Conservation (phyloP, 305 asterid species). For the Fraxinus greggii region DNA sequence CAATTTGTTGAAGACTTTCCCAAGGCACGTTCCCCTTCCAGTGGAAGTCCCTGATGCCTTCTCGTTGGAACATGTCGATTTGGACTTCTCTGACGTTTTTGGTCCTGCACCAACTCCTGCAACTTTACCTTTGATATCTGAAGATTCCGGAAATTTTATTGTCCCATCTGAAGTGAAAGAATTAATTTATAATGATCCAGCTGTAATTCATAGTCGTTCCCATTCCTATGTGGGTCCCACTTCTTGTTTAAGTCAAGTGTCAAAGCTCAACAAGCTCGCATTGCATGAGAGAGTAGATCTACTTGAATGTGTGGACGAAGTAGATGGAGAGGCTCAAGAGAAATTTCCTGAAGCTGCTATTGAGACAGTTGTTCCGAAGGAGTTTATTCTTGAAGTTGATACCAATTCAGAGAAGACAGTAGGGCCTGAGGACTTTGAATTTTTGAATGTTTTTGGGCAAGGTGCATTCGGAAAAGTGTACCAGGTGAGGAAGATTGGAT, state of each 20-base stretch:
- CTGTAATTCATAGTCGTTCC: conserved; percentile 57
- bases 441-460: conserved; percentile 80
- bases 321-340: conserved; percentile 32
- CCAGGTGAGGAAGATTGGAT: conserved; percentile 71
- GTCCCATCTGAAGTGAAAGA: conserved; percentile 37
- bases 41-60: conserved; percentile 40
- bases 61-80: conserved; percentile 46
- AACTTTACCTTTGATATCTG: conserved; percentile 33
- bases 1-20: conserved; percentile 40
- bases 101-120: conserved; percentile 55
- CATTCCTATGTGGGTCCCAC: conserved; percentile 81
- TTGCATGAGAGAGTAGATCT: conserved; percentile 47
- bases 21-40: conserved; percentile 37
- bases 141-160: conserved; percentile 29
- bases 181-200: conserved; percentile 53
- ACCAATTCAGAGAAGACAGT: conserved; percentile 36
- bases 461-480: conserved; percentile 93
- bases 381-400: conserved; percentile 24
- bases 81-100: conserved; percentile 78
- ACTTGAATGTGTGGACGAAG: conserved; percentile 37
- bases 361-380: conserved; percentile 22
- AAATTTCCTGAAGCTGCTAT: conserved; percentile 28
- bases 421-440: conserved; percentile 75
- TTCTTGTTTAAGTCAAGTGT: conserved; percentile 40
- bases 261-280: conserved; percentile 47